These are phyloP conservation scores for Asclepias syriaca DNA, from an alignment of 257 asterid genomes.

Conservation along the genomic window DNA sequence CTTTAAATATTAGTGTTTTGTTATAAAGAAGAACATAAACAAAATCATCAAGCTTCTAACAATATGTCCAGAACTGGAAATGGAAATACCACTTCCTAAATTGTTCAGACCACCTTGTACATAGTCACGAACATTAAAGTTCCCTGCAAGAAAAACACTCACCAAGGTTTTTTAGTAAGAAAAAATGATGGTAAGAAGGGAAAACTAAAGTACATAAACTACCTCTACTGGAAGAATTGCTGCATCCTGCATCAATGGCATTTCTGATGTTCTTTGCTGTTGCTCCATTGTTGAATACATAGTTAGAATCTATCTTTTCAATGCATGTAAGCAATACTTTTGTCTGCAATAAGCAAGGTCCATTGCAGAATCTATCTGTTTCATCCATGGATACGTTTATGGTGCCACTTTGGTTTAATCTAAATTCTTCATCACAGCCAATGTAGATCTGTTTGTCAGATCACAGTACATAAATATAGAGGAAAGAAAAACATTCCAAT, in stretches of 20 bases:
- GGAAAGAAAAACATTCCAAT: too few species aligned
- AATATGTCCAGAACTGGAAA: background rate
- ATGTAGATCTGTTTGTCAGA: slow-evolving; percentile 6
- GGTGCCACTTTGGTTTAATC: slow-evolving; percentile 9
- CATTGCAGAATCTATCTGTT: slow-evolving; percentile 7
- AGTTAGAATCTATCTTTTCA: slow-evolving; percentile 5
- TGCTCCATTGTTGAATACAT: slow-evolving; percentile 11
- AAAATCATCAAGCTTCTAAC: background rate
- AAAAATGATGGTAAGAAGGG: background rate
- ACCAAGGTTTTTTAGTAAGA: too few species aligned
- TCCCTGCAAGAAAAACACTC: background rate
- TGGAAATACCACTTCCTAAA: background rate
- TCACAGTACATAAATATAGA: background rate
- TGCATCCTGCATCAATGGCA: slow-evolving; percentile 7
- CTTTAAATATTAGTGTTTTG: background rate
- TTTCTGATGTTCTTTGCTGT: slow-evolving; percentile 4
- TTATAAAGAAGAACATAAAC: background rate
- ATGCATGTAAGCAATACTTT: slow-evolving; percentile 4
- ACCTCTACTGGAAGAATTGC: background rate
- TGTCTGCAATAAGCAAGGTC: slow-evolving; percentile 9
- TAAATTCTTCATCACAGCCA: slow-evolving; percentile 11
- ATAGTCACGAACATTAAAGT: background rate
- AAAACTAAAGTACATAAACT: background rate
- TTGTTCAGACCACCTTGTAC: background rate
- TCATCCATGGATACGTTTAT: background rate